Conservation (phyloP, 75 land plant genomes). For the Pinus taeda region DNA sequence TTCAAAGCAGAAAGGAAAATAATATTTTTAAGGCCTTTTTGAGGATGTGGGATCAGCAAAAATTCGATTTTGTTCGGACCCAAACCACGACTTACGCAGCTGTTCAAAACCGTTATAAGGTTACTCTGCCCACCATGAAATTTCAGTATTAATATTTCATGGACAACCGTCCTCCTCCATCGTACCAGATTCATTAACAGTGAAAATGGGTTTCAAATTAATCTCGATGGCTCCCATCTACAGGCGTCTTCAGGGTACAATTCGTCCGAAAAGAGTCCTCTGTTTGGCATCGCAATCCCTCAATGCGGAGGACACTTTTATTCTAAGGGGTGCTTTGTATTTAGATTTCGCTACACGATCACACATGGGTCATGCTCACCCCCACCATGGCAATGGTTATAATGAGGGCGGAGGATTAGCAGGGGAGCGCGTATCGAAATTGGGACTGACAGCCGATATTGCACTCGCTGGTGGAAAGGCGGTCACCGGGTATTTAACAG, state of each 20-base stretch:
- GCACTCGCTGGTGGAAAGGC: slow-evolving; percentile 68
- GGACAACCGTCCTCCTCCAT: not conserved
- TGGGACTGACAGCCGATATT: slow-evolving; percentile 77
- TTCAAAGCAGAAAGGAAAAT: too few species aligned
- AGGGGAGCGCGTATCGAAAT: slow-evolving; percentile 58
- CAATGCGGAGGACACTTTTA: not conserved
- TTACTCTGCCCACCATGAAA: too few species aligned
- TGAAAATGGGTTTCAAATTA: slow-evolving; percentile 8
- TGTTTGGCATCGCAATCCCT: not conserved
- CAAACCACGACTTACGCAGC: too few species aligned
- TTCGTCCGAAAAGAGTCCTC: not conserved
- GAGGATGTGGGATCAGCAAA: too few species aligned
- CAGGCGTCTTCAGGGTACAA: not conserved
- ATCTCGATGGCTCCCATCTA: not conserved
- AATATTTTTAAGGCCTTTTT: too few species aligned
- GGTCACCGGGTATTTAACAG: slow-evolving; percentile 82
- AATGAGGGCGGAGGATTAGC: slow-evolving; percentile 26
- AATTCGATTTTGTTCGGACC: too few species aligned
- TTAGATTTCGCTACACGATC: slow-evolving; percentile 33
- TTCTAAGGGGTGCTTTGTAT: slow-evolving; percentile 1
- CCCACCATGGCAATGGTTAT: slow-evolving; percentile 13
- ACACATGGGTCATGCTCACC: slow-evolving; percentile 69
- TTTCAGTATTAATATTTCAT: too few species aligned
- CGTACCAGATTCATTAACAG: not conserved
- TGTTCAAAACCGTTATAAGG: too few species aligned